A percentile compares a stretch with the other conserved stretches of the same genome.
Conservation (phyloP, 495 filamentous ascomycete genomes). For the Margaritispora aquatica region DNA sequence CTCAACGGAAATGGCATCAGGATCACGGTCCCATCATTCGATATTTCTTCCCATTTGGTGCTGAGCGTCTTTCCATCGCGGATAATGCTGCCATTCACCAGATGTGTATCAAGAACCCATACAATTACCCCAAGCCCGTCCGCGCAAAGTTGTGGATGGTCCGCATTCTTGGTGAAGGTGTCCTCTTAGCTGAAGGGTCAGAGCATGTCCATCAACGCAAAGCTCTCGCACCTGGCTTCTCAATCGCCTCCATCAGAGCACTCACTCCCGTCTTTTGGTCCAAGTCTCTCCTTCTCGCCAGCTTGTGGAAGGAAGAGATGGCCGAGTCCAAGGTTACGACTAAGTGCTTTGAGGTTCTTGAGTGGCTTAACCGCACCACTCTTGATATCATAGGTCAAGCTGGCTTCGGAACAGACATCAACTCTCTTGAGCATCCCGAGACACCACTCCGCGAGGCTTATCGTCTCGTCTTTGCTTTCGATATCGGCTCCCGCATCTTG, state of each 20-base stretch:
- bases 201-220: constrained; percentile 78
- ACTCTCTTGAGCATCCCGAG: constrained; percentile 55
- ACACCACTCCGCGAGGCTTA: constrained; percentile 65
- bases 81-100: constrained; percentile 40
- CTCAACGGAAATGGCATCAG: constrained; percentile 36
- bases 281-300: constrained; percentile 50
- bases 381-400: constrained; percentile 83
- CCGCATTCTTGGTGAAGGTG: constrained; percentile 62
- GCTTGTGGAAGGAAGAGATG: constrained; percentile 31
- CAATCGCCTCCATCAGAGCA: constrained; percentile 76
- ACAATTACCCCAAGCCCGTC: constrained; percentile 46
- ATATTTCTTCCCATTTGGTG: constrained; percentile 40
- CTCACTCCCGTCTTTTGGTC: constrained; percentile 78
- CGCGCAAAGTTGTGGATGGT: constrained; percentile 48
- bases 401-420: constrained; percentile 75
- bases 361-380: constrained; percentile 67
- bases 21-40: constrained; percentile 35
- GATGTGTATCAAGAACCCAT: constrained; percentile 44
- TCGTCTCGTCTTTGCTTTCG: constrained; percentile 43
- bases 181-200: constrained; percentile 77
- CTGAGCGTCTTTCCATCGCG: constrained; percentile 36
- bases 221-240: constrained; percentile 74
- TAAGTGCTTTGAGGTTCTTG: constrained; percentile 53
- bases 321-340: constrained; percentile 39
- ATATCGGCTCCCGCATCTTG: constrained; percentile 36